These are phyloP conservation scores for Pleurozium schreberi DNA, from an alignment of 225 moss, liverwort and hornwort species.

Conservation along the genomic window DNA sequence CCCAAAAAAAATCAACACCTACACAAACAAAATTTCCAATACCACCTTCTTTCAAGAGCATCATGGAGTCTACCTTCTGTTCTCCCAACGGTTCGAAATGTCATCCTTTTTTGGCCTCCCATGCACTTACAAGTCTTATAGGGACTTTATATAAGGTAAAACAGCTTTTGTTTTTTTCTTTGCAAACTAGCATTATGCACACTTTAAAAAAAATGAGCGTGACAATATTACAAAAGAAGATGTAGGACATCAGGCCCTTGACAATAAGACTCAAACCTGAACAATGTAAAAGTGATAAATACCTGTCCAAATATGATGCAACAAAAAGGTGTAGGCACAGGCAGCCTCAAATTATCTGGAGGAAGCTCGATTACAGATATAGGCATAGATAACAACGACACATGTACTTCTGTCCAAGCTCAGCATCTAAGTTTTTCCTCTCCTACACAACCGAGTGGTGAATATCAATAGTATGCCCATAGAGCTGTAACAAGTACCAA, in stretches of 20 bases:
- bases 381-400: slow-evolving; percentile 44
- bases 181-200: not conserved
- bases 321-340: slow-evolving; percentile 33
- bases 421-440: slow-evolving; percentile 56
- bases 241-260: slow-evolving; percentile 4
- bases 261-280: slow-evolving; percentile 1
- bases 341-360: slow-evolving; percentile 46
- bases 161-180: too few species aligned
- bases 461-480: slow-evolving; percentile 38
- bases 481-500: slow-evolving; percentile 19
- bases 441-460: slow-evolving; percentile 47
- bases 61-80: too few species aligned
- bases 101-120: too few species aligned
- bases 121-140: too few species aligned
- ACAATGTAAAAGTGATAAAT: slow-evolving; percentile 28
- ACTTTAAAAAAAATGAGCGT: not conserved
- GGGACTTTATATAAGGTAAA: too few species aligned
- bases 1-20: not conserved
- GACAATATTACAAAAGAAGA: not conserved
- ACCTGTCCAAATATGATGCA: slow-evolving; percentile 43
- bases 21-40: too few species aligned
- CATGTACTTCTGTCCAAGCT: slow-evolving; percentile 48
- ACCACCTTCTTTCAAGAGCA: too few species aligned
- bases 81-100: too few species aligned
- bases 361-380: slow-evolving; percentile 36